A percentile compares a stretch with the other conserved stretches of the same genome.
Conservation (phyloP, 2,329 filamentous ascomycete genomes). For the Pyricularia sp. region DNA sequence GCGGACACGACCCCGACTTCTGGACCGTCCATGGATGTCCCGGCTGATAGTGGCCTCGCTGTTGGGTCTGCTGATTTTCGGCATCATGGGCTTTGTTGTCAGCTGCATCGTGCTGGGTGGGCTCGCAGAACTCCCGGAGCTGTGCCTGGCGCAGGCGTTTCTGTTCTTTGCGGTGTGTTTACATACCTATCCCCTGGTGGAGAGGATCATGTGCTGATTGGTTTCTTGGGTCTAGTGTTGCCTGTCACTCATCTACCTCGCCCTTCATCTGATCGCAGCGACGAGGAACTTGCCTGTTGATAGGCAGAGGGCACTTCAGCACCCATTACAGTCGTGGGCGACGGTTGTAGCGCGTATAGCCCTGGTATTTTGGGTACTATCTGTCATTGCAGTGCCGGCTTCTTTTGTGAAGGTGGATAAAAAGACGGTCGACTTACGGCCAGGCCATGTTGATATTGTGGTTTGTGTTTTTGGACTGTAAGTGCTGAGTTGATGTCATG, state of each 20-base stretch:
- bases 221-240: constrained; percentile 9
- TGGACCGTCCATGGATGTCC: constrained; percentile 7
- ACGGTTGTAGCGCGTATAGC: constrained; percentile 16
- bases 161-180: constrained; percentile 11
- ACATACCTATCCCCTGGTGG: background rate
- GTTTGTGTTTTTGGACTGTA: constrained; percentile 14
- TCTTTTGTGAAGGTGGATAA: constrained; percentile 8
- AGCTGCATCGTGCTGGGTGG: constrained; percentile 12
- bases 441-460: constrained; percentile 15
- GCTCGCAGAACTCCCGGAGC: constrained; percentile 7
- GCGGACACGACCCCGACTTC: background rate
- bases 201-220: background rate
- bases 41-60: constrained; percentile 7
- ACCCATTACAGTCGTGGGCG: constrained; percentile 18
- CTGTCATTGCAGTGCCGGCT: constrained; percentile 15
- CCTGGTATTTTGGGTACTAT: constrained; percentile 15
- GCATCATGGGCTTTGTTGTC: constrained; percentile 10
- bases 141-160: constrained; percentile 13
- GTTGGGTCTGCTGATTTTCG: constrained; percentile 7
- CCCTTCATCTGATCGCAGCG: constrained; percentile 17
- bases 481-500: constrained; percentile 1
- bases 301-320: constrained; percentile 12
- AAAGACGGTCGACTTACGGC: background rate
- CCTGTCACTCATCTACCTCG: constrained; percentile 17
- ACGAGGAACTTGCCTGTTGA: constrained; percentile 11